Percentiles rank a stretch among this genome's conserved stretches.
Evolutionary conservation across 2,329 filamentous ascomycete species (phyloP).

Genomic region (Colletotrichum endophyticum): DNA sequence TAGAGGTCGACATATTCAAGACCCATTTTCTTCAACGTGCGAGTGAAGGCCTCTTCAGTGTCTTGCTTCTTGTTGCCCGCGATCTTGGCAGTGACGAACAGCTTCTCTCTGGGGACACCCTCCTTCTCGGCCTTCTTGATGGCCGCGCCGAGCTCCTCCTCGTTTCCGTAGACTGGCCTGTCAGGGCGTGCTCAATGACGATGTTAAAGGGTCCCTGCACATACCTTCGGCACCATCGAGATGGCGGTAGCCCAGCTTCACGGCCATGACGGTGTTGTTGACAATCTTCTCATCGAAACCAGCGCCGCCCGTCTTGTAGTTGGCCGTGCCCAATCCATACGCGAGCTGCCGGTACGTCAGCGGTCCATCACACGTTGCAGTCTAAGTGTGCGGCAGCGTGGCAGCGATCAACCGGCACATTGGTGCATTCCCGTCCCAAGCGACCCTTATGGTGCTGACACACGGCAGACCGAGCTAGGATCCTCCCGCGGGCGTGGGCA

Average conservation of each 20-base stretch:
- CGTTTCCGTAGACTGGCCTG: constrained; percentile 62
- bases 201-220: constrained; percentile 4
- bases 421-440: background rate
- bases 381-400: background rate
- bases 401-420: background rate
- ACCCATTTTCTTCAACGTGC: constrained; percentile 68
- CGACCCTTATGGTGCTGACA: background rate
- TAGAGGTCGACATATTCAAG: constrained; percentile 77
- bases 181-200: constrained; percentile 9
- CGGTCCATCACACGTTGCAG: background rate
- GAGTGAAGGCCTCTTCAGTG: constrained; percentile 56
- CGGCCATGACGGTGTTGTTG: constrained; percentile 61
- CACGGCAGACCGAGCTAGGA: background rate
- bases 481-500: background rate
- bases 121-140: constrained; percentile 71
- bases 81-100: constrained; percentile 72
- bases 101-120: constrained; percentile 67
- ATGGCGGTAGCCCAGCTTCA: constrained; percentile 73
- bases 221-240: constrained; percentile 76
- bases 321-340: constrained; percentile 75
- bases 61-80: constrained; percentile 42
- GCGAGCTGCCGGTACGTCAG: constrained; percentile 54
- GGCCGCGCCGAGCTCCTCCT: constrained; percentile 73
- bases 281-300: constrained; percentile 60
- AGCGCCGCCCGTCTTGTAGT: constrained; percentile 58